Evolutionary conservation across 1,284 basidiomycete species (phyloP).

Genomic region (Melampsora americana): DNA sequence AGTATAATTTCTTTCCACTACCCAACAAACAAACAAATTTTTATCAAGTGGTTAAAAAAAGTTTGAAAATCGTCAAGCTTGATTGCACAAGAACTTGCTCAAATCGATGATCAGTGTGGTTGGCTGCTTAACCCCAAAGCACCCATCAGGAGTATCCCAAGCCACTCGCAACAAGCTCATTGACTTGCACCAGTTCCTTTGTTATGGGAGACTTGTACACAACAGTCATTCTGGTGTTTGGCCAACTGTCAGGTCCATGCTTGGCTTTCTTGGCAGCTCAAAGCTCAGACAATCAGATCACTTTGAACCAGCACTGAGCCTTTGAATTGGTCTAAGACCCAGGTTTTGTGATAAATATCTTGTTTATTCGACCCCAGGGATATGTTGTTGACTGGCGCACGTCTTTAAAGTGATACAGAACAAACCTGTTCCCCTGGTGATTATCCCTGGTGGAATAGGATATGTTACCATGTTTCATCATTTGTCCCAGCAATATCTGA

Average conservation of each 20-base stretch:
- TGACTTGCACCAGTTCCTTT: slow-evolving; percentile 15
- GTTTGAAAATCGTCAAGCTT: neutral
- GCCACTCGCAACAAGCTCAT: slow-evolving; percentile 14
- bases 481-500: neutral
- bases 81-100: slow-evolving; percentile 8
- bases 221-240: neutral
- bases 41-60: too few relatives aligned
- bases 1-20: too few relatives aligned
- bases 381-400: neutral
- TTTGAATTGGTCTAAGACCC: neutral
- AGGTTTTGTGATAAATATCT: slow-evolving; percentile 16
- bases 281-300: neutral
- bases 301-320: slow-evolving; percentile 19
- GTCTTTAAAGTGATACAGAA: neutral
- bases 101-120: slow-evolving; percentile 5
- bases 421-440: slow-evolving; percentile 14
- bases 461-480: neutral
- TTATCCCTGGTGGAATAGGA: neutral
- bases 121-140: neutral
- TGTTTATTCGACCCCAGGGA: slow-evolving; percentile 14
- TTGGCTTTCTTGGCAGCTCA: slow-evolving; percentile 5
- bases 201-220: slow-evolving; percentile 1
- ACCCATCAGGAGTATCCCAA: slow-evolving; percentile 11
- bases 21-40: too few relatives aligned
- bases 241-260: slow-evolving; percentile 22